A percentile compares a stretch with the other conserved stretches of the same genome.
phyloP scores from a whole-genome alignment of 2,329 filamentous ascomycete genomes.

The Epichloe sp. region DNA sequence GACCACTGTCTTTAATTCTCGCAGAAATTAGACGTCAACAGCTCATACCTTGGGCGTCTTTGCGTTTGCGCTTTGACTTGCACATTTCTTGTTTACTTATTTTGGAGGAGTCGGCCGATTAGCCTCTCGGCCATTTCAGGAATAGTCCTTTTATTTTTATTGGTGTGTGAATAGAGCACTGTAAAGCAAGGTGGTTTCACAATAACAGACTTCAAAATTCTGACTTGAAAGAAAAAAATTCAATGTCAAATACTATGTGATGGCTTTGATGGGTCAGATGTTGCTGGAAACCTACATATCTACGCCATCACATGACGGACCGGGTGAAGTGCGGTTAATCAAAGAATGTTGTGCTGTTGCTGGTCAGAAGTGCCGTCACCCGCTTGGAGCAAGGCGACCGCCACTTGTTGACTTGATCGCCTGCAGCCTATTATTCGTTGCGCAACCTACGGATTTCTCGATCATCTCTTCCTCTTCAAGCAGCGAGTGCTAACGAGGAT shows the following conservation, averaged over 20 bases:
- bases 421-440: slow-evolving; percentile 1
- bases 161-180: background rate
- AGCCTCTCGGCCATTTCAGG: background rate
- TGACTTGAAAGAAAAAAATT: slow-evolving; percentile 6
- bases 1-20: background rate
- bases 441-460: background rate
- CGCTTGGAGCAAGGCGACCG: background rate
- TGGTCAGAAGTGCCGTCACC: slow-evolving; percentile 18
- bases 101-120: background rate
- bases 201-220: background rate
- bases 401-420: background rate
- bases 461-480: background rate
- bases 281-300: background rate
- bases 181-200: background rate
- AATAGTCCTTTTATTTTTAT: slow-evolving; percentile 1
- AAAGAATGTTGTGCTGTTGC: background rate
- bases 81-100: background rate
- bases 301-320: slow-evolving; percentile 19
- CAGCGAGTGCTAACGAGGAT: background rate
- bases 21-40: background rate
- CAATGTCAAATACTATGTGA: background rate
- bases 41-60: background rate
- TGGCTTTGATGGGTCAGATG: background rate
- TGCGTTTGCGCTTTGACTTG: background rate
- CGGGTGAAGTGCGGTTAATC: slow-evolving; percentile 17